A percentile compares a stretch with the other conserved stretches of the same genome.
These are phyloP conservation scores for Hysterium pulicare DNA, from an alignment of 2,329 filamentous ascomycete species.

Conservation along the genomic window DNA sequence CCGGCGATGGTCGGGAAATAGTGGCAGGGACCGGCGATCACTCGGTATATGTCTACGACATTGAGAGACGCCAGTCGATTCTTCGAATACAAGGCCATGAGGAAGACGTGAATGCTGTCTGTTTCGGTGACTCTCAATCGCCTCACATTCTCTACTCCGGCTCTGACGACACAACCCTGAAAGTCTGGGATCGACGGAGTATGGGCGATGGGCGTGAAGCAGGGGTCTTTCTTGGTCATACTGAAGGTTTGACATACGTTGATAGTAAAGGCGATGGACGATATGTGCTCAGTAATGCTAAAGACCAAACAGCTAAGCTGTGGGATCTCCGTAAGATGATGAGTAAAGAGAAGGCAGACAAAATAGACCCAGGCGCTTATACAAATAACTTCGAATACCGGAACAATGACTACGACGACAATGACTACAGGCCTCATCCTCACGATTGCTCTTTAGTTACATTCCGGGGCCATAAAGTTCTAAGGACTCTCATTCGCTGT, in stretches of 20 bases:
- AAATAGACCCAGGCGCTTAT: constrained; percentile 54
- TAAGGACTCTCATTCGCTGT: constrained; percentile 87
- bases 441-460: constrained; percentile 91
- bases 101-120: constrained; percentile 94
- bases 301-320: constrained; percentile 95
- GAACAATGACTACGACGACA: constrained; percentile 61
- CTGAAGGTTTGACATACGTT: constrained; percentile 63
- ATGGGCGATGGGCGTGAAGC: constrained; percentile 61
- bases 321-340: constrained; percentile 94
- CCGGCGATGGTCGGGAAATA: constrained; percentile 83
- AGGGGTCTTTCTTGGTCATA: constrained; percentile 63
- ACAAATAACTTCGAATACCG: constrained; percentile 73
- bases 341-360: constrained; percentile 61
- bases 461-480: constrained; percentile 83
- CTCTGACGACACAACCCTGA: constrained; percentile 88
- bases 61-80: constrained; percentile 73
- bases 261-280: constrained; percentile 83
- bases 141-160: constrained; percentile 95
- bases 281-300: constrained; percentile 90
- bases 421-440: constrained; percentile 68
- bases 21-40: constrained; percentile 81
- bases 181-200: constrained; percentile 88
- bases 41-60: constrained; percentile 85
- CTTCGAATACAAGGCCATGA: constrained; percentile 74
- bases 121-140: constrained; percentile 82